These are phyloP conservation scores for Russula vinacea DNA, from an alignment of 768 basidiomycete species.

Conservation along the genomic window DNA sequence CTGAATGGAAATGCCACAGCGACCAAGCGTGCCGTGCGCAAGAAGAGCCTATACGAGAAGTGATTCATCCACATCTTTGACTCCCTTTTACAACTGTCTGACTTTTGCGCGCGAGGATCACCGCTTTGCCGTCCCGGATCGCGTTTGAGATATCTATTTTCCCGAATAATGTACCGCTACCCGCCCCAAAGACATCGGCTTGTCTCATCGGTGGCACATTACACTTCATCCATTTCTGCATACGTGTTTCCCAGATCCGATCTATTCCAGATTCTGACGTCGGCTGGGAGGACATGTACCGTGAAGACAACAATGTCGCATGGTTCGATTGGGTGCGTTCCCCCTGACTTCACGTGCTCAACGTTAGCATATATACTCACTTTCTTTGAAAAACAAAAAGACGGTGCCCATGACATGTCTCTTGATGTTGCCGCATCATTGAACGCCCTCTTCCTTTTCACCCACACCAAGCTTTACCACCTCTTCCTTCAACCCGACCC, in stretches of 20 bases:
- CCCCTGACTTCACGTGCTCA: background rate
- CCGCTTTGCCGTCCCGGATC: conserved; percentile 64
- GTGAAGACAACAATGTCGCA: conserved; percentile 56
- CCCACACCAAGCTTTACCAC: conserved; percentile 65
- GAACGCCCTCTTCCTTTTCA: conserved; percentile 67
- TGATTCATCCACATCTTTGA: conserved; percentile 34
- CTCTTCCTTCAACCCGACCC: conserved; percentile 62
- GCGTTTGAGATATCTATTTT: conserved; percentile 79
- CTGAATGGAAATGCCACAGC: conserved; percentile 39
- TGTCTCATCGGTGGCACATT: conserved; percentile 59
- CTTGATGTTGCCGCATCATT: conserved; percentile 52
- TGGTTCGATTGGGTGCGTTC: conserved; percentile 80
- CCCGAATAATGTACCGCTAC: conserved; percentile 76
- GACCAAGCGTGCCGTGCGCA: conserved; percentile 57
- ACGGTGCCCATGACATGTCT: conserved; percentile 61
- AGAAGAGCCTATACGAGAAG: conserved; percentile 64
- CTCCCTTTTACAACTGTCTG: conserved; percentile 6
- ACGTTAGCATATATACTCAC: background rate
- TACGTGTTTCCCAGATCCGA: conserved; percentile 57
- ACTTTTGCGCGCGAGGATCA: conserved; percentile 44
- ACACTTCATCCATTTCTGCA: conserved; percentile 66
- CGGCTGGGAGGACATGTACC: conserved; percentile 77
- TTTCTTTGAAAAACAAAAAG: conserved; percentile 38
- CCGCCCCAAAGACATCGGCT: conserved; percentile 62
- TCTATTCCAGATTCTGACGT: conserved; percentile 61